A percentile compares a stretch with the other conserved stretches of the same genome.
Conservation (phyloP, 805 yeast species). For the Metschnikowia picachoensis region DNA sequence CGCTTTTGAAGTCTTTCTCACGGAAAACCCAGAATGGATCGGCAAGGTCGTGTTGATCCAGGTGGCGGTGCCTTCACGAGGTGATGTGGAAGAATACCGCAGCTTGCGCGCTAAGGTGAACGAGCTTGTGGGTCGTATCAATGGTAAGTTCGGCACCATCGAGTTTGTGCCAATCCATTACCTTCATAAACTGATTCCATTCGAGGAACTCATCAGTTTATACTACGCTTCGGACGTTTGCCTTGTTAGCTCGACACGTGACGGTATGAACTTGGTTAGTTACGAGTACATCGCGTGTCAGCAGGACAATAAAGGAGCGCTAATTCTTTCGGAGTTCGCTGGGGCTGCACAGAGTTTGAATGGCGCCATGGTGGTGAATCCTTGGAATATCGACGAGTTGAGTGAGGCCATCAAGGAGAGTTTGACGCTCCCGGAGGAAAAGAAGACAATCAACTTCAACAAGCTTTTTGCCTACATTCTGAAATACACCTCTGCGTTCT, state of each 20-base stretch:
- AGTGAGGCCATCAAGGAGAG: slow-evolving; percentile 84
- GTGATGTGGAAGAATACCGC: slow-evolving; percentile 97
- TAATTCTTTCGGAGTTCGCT: slow-evolving; percentile 90
- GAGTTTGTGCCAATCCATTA: slow-evolving; percentile 98
- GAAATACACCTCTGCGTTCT: slow-evolving; percentile 90
- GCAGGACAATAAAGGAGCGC: slow-evolving; percentile 75
- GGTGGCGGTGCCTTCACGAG: slow-evolving; percentile 96
- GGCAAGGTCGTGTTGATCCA: slow-evolving; percentile 95
- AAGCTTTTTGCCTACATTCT: slow-evolving; percentile 83
- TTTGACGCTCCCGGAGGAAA: slow-evolving; percentile 79
- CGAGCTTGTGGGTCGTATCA: slow-evolving; percentile 93
- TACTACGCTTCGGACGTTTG: slow-evolving; percentile 88
- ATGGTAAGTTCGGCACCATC: slow-evolving; percentile 93
- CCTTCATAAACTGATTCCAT: slow-evolving; percentile 87
- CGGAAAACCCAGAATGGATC: slow-evolving; percentile 96
- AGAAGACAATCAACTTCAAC: slow-evolving; percentile 71
- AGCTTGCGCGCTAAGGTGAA: slow-evolving; percentile 89
- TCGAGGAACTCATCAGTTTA: slow-evolving; percentile 85
- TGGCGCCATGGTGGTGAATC: slow-evolving; percentile 91
- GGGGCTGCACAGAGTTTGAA: slow-evolving; percentile 99
- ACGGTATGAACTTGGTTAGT: slow-evolving; percentile 96
- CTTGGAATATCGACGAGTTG: slow-evolving; percentile 97
- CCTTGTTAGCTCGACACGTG: slow-evolving; percentile 89
- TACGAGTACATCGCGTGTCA: slow-evolving; percentile 98
- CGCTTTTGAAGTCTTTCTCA: slow-evolving; percentile 89